Percentiles rank a stretch among this genome's conserved stretches.
phyloP scores from a whole-genome alignment of 371 early-diverging fungal species.

The Mucor mucedo region DNA sequence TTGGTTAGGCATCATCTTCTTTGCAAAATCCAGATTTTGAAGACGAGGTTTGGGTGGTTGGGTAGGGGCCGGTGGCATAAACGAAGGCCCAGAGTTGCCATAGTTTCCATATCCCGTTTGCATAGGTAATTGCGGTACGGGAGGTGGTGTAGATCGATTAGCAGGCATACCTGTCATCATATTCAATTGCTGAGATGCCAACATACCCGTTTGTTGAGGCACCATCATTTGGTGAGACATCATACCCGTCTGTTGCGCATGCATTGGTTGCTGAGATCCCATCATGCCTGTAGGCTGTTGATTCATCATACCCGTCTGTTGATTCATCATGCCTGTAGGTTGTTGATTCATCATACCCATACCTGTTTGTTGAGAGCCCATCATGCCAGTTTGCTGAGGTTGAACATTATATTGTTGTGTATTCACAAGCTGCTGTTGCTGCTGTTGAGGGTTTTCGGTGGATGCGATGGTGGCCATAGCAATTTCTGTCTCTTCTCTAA shows the following conservation, averaged over 20 bases:
- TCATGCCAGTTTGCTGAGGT: conserved; percentile 21
- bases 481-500: conserved; percentile 52
- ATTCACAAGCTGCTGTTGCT: conserved; percentile 25
- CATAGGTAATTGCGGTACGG: conserved; percentile 26
- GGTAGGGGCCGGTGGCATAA: conserved; percentile 12
- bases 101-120: conserved; percentile 23
- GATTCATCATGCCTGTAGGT: conserved; percentile 16
- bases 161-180: conserved; percentile 3
- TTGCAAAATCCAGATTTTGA: conserved; percentile 50
- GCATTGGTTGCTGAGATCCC: not conserved
- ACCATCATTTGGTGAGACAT: conserved; percentile 9
- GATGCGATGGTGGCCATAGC: conserved; percentile 60
- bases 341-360: conserved; percentile 5
- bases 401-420: conserved; percentile 23
- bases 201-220: no score
- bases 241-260: conserved; percentile 19
- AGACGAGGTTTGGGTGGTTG: conserved; percentile 39
- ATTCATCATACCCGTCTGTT: conserved; percentile 16
- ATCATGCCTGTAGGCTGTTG: conserved; percentile 18
- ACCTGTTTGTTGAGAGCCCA: conserved; percentile 18
- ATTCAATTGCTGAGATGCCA: conserved; percentile 14
- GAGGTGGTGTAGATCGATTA: conserved; percentile 18
- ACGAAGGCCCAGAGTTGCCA: conserved; percentile 33
- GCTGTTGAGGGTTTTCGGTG: conserved; percentile 34
- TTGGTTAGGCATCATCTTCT: conserved; percentile 60